phyloP scores from a whole-genome alignment of 495 filamentous ascomycete genomes.

The Aspergillus bridgeri region DNA sequence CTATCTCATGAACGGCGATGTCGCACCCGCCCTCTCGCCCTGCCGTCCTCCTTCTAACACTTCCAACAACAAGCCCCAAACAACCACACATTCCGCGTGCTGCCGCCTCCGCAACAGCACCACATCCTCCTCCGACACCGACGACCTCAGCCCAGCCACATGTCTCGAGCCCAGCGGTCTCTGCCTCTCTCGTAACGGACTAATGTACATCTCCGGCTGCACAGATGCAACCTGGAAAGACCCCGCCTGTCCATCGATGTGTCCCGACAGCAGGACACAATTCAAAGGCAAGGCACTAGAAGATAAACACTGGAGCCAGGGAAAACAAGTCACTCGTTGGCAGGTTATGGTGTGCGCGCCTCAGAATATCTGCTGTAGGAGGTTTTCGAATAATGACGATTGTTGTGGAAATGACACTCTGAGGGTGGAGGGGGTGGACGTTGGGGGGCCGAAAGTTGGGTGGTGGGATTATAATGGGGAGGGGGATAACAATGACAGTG shows the following conservation, averaged over 20 bases:
- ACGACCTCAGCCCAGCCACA: too few relatives aligned
- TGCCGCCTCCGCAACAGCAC: background rate
- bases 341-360: background rate
- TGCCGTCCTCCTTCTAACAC: background rate
- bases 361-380: background rate
- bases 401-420: background rate
- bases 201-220: background rate
- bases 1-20: background rate
- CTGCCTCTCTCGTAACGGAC: background rate
- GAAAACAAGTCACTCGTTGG: background rate
- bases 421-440: background rate
- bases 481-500: background rate
- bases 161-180: background rate
- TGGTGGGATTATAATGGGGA: background rate
- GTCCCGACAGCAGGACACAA: background rate
- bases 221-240: background rate
- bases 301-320: background rate
- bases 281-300: background rate
- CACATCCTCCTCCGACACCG: background rate
- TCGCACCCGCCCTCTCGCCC: background rate
- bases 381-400: background rate
- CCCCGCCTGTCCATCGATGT: background rate
- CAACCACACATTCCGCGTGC: background rate
- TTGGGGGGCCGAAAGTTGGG: background rate
- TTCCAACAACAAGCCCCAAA: background rate